Base-by-base conservation (phyloP, 2,329 filamentous ascomycete genomes). In the Sclerotinia nivalis region DNA sequence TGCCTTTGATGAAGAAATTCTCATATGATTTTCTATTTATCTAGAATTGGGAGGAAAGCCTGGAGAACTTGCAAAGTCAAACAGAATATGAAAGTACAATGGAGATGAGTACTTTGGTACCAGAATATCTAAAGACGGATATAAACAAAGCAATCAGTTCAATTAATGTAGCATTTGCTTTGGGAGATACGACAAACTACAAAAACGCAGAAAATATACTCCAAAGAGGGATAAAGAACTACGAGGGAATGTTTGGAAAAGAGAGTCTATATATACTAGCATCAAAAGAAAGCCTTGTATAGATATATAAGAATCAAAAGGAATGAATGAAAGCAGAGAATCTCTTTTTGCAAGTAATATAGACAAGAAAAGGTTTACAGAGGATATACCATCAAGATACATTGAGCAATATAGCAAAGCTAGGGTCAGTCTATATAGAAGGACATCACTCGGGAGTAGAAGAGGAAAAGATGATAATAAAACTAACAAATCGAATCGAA, bases 51-150 rank as follows among this genome's bases (percentile, higher is more conserved):
- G n/a, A 43, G 13, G 5, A 40, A 7, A 15, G 5, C 5, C 49
- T 2, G 9, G 5, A 22, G 0, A 1, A 22, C 0, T 34, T 54
- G 0, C 3, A 65, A 54, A 1, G 34, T 1, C 45, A 18, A 31
- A 13, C 1, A 22, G 62, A 10, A 54, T 40, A 54, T 15, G 45
- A 54, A 18, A 1, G 6, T 28, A 20, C 1, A 12, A 52, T 18
- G 9, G n/a, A 50, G 47, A 40, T 37, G 0, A 18, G 54, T 54
- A 13, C 1, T 9, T 34, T 4, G 2, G 7, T 50, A 10, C 28
- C 12, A 12, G 47, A 34, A 10, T 37, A n/a, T 52, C 18, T 22
- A 2, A 25, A 52, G 31, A 25, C 13, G 1, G 58, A 65, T 22
- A 25, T 1, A 31, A 18, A 45, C 4, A 45, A 10, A 28, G 4